Evolutionary conservation across 768 basidiomycete species (phyloP).

Genomic region (Tricholoma sp.): DNA sequence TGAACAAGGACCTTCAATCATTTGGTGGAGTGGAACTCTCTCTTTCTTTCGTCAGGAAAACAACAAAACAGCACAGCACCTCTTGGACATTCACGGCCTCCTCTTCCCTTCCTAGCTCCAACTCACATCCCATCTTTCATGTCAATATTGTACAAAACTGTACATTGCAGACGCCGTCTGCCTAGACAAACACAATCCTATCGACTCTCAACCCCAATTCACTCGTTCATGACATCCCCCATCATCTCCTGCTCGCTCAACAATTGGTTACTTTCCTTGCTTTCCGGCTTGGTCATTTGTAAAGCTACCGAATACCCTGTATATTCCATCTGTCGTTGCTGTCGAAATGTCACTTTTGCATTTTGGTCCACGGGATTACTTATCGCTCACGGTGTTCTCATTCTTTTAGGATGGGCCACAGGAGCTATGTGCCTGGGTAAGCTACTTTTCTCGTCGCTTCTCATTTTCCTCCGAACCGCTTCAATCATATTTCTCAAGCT

Average conservation of each 20-base stretch:
- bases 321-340: not conserved
- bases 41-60: not conserved
- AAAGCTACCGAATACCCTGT: not conserved
- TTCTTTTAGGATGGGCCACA: not conserved
- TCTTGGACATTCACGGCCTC: not conserved
- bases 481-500: slow-evolving; percentile 55
- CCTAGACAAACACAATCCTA: not conserved
- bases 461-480: slow-evolving; percentile 21
- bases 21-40: not conserved
- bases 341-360: not conserved
- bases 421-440: no score
- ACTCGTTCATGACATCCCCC: not conserved
- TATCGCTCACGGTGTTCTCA: not conserved
- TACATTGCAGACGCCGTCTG: not conserved
- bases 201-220: not conserved
- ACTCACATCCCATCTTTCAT: not conserved
- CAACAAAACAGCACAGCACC: slow-evolving; percentile 1
- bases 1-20: not conserved
- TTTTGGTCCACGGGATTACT: not conserved
- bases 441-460: not conserved
- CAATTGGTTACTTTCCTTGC: not conserved
- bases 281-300: not conserved
- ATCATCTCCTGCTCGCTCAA: not conserved
- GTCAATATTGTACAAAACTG: not conserved
- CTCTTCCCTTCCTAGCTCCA: not conserved